Evolutionary conservation across 371 early-diverging fungal species (phyloP), one percentile per base, ranked within the genome.

Genomic region (Actinomortierella ambigua): DNA sequence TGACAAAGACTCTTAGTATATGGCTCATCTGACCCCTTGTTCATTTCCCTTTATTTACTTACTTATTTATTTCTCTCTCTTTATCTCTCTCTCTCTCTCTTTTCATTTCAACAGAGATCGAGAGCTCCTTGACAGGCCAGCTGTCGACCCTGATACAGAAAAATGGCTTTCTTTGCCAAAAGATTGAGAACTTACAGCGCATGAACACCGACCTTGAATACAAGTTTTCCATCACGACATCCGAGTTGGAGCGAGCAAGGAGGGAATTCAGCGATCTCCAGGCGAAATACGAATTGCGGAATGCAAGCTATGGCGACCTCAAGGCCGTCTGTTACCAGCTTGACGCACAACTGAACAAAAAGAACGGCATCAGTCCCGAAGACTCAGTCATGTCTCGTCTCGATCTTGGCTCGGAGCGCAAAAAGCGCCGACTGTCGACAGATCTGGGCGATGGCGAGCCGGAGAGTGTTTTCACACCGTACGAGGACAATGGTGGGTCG

Each of bases 131-230:
- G 23, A 71, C 73, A 8, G 59, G 62, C 18, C 73, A 71, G 42
- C 60, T 71, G n/a, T 66, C 73, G 9, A 65, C 73, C 1, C 56
- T 71, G 18, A 63, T 71, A 43, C 65, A 71, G 39, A 71, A 71
- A 60, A 71, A 71, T 26, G 73, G 73, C 3, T 71, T 71, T 40
- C 66, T 71, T 43, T 71, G 73, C 50, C 73, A 71, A 71, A 71
- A 71, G 57, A 71, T 71, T 23, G 73, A 71, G 17, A 65, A 50
- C 41, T 66, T 71, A 13, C 73, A 71, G 42, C 65, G 73, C 48
- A 53, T 28, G 56, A 71, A 71, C 58, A 71, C 73, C 1, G 73
- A 71, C 27, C 53, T 71, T 2, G 73, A 71, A 26, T 71, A 71
- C 57, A 71, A 66, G 52, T 71, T 59, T 29, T 71, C 73, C 23